Conservation (phyloP, 2,329 filamentous ascomycete species). For the Colletotrichum brevisporum region DNA sequence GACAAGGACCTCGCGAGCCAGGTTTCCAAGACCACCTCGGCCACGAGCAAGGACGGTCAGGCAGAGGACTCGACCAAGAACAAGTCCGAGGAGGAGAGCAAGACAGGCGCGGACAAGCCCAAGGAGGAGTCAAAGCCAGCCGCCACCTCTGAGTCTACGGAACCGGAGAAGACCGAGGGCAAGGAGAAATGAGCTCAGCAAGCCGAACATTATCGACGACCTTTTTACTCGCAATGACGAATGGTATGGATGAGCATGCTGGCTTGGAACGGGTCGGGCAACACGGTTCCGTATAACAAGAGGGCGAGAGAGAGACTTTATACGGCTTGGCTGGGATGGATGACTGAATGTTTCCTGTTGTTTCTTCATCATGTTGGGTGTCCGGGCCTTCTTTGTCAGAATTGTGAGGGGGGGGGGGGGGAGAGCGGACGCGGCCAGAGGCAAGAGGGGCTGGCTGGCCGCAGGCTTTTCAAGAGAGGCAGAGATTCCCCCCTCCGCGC, state of each 20-base stretch:
- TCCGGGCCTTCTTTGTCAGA: conserved; percentile 29
- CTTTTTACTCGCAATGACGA: conserved; percentile 25
- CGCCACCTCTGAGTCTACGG: conserved; percentile 29
- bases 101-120: conserved; percentile 36
- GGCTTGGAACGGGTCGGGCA: conserved; percentile 33
- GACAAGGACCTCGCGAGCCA: conserved; percentile 90
- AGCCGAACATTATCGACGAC: conserved; percentile 16
- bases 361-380: conserved; percentile 42
- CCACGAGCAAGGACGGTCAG: conserved; percentile 36
- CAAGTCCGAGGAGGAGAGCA: conserved; percentile 42
- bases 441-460: conserved; percentile 5
- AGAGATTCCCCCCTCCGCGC: conserved; percentile 15
- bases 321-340: conserved; percentile 41
- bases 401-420: conserved; percentile 15
- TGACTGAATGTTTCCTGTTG: conserved; percentile 42
- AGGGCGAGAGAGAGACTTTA: conserved; percentile 34
- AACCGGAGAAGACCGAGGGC: conserved; percentile 29
- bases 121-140: conserved; percentile 38
- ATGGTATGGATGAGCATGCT: conserved; percentile 29
- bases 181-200: conserved; percentile 36
- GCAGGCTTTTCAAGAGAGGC: conserved; percentile 15
- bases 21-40: conserved; percentile 71
- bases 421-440: conserved; percentile 18
- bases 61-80: conserved; percentile 46
- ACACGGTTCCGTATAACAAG: conserved; percentile 34